Evolutionary conservation across 176 grass and related monocot genomes (phyloP).

Genomic region (Rhipidocladum racemiflorum): DNA sequence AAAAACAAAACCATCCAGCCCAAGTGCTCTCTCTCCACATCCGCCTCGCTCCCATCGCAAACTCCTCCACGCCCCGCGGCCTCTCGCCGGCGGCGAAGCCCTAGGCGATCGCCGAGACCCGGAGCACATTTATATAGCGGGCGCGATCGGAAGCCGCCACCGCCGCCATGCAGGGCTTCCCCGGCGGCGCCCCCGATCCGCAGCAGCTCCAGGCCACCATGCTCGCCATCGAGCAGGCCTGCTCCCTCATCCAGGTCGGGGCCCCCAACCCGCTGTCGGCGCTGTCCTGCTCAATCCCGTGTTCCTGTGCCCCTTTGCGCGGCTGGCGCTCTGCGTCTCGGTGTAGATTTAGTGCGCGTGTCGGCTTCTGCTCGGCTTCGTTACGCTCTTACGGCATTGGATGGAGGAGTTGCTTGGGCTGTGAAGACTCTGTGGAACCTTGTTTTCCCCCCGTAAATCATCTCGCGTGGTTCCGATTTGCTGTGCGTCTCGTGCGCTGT

Average conservation of each 20-base stretch:
- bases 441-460: background rate
- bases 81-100: background rate
- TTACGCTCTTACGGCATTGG: background rate
- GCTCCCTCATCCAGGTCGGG: constrained; percentile 76
- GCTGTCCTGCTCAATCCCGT: background rate
- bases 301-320: background rate
- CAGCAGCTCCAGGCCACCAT: constrained; percentile 79
- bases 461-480: background rate
- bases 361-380: background rate
- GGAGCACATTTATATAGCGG: background rate
- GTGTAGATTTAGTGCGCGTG: constrained; percentile 22
- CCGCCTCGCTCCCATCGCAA: background rate
- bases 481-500: background rate
- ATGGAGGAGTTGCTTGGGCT: background rate
- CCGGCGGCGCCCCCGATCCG: constrained; percentile 57
- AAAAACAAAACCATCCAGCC: background rate
- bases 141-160: constrained; percentile 17
- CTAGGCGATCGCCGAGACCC: constrained; percentile 18
- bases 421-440: background rate
- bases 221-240: constrained; percentile 72
- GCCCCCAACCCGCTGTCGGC: background rate
- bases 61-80: background rate
- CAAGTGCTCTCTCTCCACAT: background rate
- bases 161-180: constrained; percentile 76
- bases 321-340: constrained; percentile 2